These are phyloP conservation scores for Oryza meyeriana DNA, from an alignment of 176 grass and related monocot genomes.

Conservation along the genomic window DNA sequence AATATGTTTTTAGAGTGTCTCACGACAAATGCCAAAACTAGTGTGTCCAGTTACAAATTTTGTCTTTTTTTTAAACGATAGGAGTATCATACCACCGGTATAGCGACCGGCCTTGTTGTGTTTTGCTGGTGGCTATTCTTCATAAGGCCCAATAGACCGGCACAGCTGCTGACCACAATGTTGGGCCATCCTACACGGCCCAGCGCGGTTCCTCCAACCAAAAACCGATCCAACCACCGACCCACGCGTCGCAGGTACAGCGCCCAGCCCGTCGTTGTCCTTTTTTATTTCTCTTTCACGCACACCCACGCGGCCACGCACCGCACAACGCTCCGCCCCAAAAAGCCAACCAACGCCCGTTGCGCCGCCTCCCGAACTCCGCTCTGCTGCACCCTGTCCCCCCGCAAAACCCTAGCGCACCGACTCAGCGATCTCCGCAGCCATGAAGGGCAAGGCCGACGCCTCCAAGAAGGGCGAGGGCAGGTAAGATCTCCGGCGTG, in stretches of 20 bases:
- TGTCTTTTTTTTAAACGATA: too few species aligned
- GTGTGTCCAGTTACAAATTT: too few species aligned
- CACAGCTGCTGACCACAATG: too few species aligned
- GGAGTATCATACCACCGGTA: too few species aligned
- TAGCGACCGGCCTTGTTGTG: too few species aligned
- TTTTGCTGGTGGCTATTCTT: too few species aligned
- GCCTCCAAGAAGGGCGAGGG: conserved; percentile 50
- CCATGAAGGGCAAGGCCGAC: conserved; percentile 58
- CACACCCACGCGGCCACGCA: conserved; percentile 40
- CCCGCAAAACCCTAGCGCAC: conserved; percentile 55
- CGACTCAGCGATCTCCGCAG: conserved; percentile 4
- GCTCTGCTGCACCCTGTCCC: conserved; percentile 9
- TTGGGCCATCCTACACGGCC: not conserved
- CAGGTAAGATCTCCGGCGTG: conserved; percentile 33
- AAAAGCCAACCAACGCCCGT: conserved; percentile 33
- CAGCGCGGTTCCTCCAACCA: not conserved
- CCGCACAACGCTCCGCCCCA: conserved; percentile 22
- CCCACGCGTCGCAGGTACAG: conserved; percentile 23
- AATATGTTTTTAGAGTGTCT: too few species aligned
- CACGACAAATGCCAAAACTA: too few species aligned
- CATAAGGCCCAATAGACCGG: too few species aligned
- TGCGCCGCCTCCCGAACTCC: conserved; percentile 19
- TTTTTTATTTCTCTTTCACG: not conserved
- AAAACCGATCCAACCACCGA: not conserved
- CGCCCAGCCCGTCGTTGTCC: conserved; percentile 30